Percentiles rank a stretch among this genome's conserved stretches.
phyloP scores from a whole-genome alignment of 2,329 filamentous ascomycete genomes.

The Calonectria multiphialidica region DNA sequence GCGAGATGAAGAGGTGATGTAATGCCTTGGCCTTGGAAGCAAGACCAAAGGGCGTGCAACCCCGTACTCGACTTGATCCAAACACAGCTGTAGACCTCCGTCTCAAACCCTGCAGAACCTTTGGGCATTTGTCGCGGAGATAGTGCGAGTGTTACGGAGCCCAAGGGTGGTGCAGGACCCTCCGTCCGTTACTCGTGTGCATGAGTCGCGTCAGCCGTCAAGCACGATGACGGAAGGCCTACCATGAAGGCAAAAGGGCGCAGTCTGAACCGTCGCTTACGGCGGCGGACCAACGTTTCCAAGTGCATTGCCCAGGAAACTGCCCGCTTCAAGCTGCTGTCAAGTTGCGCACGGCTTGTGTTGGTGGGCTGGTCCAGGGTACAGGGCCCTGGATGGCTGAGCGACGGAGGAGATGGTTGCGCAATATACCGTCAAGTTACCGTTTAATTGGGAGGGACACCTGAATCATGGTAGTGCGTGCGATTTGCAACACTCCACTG shows the following conservation, averaged over 20 bases:
- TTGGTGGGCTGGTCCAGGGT: constrained; percentile 20
- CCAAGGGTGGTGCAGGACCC: neutral
- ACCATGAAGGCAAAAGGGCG: constrained; percentile 13
- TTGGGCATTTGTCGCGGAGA: neutral
- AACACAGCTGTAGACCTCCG: neutral
- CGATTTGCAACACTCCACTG: constrained; percentile 16
- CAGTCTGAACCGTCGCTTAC: constrained; percentile 40
- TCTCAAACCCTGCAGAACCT: neutral
- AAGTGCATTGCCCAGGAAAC: constrained; percentile 20
- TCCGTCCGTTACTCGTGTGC: neutral
- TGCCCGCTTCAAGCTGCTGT: constrained; percentile 5
- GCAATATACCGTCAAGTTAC: constrained; percentile 1
- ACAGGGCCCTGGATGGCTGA: constrained; percentile 5
- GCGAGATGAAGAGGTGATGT: neutral
- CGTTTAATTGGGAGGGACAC: constrained; percentile 3
- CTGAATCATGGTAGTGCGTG: constrained; percentile 1
- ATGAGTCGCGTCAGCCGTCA: constrained; percentile 24
- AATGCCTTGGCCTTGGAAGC: neutral
- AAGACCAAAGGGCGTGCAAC: neutral
- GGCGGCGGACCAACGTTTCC: constrained; percentile 40
- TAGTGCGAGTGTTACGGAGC: neutral
- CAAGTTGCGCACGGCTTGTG: constrained; percentile 26
- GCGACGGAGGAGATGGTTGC: neutral
- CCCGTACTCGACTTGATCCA: constrained; percentile 4
- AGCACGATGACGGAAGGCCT: constrained; percentile 35